Evolutionary conservation across 2,329 filamentous ascomycete species (phyloP).

Genomic region (Phaeosphaeriaceae sp.): DNA sequence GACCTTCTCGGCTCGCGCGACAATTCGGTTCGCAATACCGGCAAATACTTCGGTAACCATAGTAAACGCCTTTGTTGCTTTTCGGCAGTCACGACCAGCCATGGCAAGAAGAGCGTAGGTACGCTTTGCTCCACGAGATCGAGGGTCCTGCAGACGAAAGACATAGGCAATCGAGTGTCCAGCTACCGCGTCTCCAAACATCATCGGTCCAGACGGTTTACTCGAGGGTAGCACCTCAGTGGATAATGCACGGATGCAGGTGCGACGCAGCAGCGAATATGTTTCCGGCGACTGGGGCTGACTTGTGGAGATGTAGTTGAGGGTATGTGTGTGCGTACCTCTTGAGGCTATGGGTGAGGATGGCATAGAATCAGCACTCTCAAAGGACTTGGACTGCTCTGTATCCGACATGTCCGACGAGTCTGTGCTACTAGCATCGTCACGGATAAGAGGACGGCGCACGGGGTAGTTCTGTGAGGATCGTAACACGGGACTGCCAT

Average conservation of each 20-base stretch:
- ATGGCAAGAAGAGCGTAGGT: constrained; percentile 65
- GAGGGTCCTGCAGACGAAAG: constrained; percentile 64
- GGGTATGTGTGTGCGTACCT: constrained; percentile 58
- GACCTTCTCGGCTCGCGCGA: constrained; percentile 50
- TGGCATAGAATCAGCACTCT: constrained; percentile 45
- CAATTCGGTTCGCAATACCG: constrained; percentile 60
- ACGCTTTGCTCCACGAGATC: constrained; percentile 62
- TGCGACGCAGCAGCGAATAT: constrained; percentile 62
- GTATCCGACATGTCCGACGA: constrained; percentile 47
- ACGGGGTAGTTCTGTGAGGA: constrained; percentile 61
- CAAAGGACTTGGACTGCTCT: constrained; percentile 47
- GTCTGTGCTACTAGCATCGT: constrained; percentile 42
- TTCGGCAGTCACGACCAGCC: constrained; percentile 62
- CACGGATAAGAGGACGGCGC: constrained; percentile 46
- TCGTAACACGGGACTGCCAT: constrained; percentile 62
- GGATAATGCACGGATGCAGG: constrained; percentile 64
- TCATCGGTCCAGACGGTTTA: constrained; percentile 63
- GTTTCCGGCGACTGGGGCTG: constrained; percentile 60
- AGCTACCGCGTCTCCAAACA: constrained; percentile 62
- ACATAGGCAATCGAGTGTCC: constrained; percentile 67
- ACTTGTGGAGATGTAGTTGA: constrained; percentile 65
- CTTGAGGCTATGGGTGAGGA: constrained; percentile 51
- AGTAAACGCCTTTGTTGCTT: constrained; percentile 51
- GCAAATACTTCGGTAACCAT: constrained; percentile 56
- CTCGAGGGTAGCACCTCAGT: constrained; percentile 63